Conservation (phyloP, 345 rosid genomes). For the Citrus unshiu region DNA sequence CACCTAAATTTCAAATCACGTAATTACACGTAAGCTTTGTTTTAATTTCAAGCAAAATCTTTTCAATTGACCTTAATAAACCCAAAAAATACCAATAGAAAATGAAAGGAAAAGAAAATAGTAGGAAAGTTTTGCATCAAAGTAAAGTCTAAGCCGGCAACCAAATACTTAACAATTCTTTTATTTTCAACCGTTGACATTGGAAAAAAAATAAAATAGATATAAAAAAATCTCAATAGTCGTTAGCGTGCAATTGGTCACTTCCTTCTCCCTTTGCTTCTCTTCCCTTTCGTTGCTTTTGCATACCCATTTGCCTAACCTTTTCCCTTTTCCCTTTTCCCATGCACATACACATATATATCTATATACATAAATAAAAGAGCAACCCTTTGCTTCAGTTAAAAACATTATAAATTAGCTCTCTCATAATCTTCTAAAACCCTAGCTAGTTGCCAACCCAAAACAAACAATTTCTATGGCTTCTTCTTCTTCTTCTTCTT, state of each 20-base stretch:
- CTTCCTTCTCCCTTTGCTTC: slow-evolving; percentile 11
- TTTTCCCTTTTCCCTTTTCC: not conserved
- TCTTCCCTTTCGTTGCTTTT: slow-evolving; percentile 4
- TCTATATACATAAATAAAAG: not conserved
- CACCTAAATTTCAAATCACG: not conserved
- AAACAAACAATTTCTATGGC: slow-evolving; percentile 17
- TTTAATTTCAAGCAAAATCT: not conserved
- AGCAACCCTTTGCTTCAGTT: not conserved
- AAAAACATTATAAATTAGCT: not conserved
- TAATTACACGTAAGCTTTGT: not conserved
- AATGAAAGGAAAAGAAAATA: not conserved
- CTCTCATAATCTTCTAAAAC: slow-evolving; percentile 20
- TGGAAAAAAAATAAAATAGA: not conserved
- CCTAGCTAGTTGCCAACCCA: not conserved
- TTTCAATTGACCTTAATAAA: not conserved
- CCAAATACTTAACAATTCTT: slow-evolving; percentile 7
- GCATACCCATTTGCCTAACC: slow-evolving; percentile 15
- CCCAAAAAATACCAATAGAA: not conserved
- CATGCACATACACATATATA: not conserved
- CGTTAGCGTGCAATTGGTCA: slow-evolving; percentile 37
- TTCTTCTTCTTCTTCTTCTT: slow-evolving; percentile 13
- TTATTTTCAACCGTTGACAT: slow-evolving; percentile 33
- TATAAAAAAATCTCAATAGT: slow-evolving; percentile 10
- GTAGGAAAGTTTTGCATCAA: not conserved
- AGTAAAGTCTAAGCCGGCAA: slow-evolving; percentile 26